Evolutionary conservation across 345 rosid genomes (phyloP).

Genomic region (Murraya koenigii): DNA sequence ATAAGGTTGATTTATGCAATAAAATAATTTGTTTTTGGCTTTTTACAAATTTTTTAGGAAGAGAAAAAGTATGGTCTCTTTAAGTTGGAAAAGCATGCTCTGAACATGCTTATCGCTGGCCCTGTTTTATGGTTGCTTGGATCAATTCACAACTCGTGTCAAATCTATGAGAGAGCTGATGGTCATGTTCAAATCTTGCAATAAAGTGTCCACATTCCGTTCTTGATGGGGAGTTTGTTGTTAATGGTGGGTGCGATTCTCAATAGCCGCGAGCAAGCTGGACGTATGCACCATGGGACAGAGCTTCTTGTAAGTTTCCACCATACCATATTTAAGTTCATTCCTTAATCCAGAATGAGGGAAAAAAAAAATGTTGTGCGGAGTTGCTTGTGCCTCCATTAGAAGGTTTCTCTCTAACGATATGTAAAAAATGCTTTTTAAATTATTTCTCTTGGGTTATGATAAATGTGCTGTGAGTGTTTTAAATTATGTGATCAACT

Average conservation of each 20-base stretch:
- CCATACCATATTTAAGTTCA: neutral
- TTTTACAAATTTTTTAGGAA: slow-evolving; percentile 32
- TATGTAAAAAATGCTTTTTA: neutral
- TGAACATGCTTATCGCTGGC: slow-evolving; percentile 70
- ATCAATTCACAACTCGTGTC: slow-evolving; percentile 84
- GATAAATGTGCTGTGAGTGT: too few species aligned
- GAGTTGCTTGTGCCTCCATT: too few species aligned
- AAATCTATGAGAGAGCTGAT: slow-evolving; percentile 81
- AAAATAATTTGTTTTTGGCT: neutral
- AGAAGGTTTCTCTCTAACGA: neutral
- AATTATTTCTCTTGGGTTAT: neutral
- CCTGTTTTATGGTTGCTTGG: slow-evolving; percentile 74
- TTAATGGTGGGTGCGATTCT: slow-evolving; percentile 60
- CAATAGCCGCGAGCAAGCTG: slow-evolving; percentile 49
- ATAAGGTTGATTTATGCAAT: neutral
- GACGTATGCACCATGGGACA: slow-evolving; percentile 37
- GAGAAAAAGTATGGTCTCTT: slow-evolving; percentile 45
- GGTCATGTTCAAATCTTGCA: slow-evolving; percentile 81
- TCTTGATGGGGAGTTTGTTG: slow-evolving; percentile 61
- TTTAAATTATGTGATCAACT: too few species aligned
- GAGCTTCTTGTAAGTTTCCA: slow-evolving; percentile 48
- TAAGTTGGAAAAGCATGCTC: slow-evolving; percentile 53
- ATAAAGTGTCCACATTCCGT: slow-evolving; percentile 65
- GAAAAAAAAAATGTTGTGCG: neutral
- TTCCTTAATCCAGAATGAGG: neutral